Conservation (phyloP, 345 rosid genomes). For the Laguncularia racemosa region DNA sequence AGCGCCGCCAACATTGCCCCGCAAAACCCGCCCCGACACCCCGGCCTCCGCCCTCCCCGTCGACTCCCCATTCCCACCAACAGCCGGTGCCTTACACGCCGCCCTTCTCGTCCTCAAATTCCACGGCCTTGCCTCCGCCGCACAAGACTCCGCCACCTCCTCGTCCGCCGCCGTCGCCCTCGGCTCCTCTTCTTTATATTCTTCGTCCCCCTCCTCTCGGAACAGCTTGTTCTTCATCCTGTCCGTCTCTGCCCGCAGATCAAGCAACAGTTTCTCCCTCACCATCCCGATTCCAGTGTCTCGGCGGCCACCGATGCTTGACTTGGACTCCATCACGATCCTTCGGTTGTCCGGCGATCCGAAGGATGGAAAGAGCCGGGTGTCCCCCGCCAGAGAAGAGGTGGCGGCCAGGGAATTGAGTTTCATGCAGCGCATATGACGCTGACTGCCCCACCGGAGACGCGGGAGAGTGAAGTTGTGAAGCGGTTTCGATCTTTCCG, state of each 20-base stretch:
- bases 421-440: conserved; percentile 36
- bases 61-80: neutral
- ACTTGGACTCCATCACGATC: conserved; percentile 1
- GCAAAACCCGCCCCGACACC: conserved; percentile 11
- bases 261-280: conserved; percentile 34
- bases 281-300: conserved; percentile 60
- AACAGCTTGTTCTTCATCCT: conserved; percentile 24
- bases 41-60: conserved; percentile 10
- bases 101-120: conserved; percentile 71
- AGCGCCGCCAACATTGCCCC: conserved; percentile 3
- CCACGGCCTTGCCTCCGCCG: conserved; percentile 39
- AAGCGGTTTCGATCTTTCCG: conserved; percentile 46
- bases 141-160: neutral
- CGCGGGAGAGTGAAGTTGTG: conserved; percentile 43
- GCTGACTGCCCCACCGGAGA: conserved; percentile 48
- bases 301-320: conserved; percentile 4
- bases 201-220: conserved; percentile 9
- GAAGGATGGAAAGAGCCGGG: conserved; percentile 2
- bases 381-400: conserved; percentile 7
- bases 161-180: neutral
- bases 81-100: conserved; percentile 36
- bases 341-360: neutral
- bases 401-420: conserved; percentile 10
- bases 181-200: neutral
- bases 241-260: conserved; percentile 30